Evolutionary conservation across 2,329 filamentous ascomycete species (phyloP).

Genomic region (Microdochium trichocladiopsis): DNA sequence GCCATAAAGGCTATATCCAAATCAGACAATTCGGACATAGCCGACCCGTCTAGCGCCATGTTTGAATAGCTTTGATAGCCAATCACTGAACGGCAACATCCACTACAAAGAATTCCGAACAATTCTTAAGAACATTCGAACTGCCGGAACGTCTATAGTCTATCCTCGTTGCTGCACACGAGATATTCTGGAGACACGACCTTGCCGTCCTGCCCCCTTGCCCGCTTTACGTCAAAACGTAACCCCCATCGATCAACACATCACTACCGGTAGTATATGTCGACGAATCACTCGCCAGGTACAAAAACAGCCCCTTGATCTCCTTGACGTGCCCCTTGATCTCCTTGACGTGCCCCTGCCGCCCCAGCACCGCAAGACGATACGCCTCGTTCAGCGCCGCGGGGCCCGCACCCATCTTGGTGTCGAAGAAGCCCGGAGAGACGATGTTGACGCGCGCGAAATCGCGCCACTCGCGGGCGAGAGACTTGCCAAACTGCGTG

Average conservation of each 20-base stretch:
- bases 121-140: too few relatives aligned
- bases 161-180: too few relatives aligned
- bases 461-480: slow-evolving; percentile 49
- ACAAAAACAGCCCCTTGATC: slow-evolving; percentile 53
- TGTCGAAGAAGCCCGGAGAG: slow-evolving; percentile 47
- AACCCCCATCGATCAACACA: slow-evolving; percentile 35
- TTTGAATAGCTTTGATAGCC: too few relatives aligned
- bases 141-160: too few relatives aligned
- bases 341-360: slow-evolving; percentile 54
- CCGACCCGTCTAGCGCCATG: too few relatives aligned
- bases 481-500: slow-evolving; percentile 46
- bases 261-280: slow-evolving; percentile 44
- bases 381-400: slow-evolving; percentile 35
- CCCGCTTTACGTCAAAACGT: slow-evolving; percentile 8
- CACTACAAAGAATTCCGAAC: too few relatives aligned
- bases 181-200: too few relatives aligned
- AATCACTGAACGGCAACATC: too few relatives aligned
- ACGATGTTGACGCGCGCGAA: slow-evolving; percentile 51
- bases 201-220: too few relatives aligned
- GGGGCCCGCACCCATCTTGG: slow-evolving; percentile 44
- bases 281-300: slow-evolving; percentile 42
- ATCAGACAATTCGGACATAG: too few relatives aligned
- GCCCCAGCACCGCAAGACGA: slow-evolving; percentile 42
- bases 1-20: too few relatives aligned
- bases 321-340: too few relatives aligned